phyloP scores from a whole-genome alignment of 2,329 filamentous ascomycete genomes.

The Parastagonospora avenae region DNA sequence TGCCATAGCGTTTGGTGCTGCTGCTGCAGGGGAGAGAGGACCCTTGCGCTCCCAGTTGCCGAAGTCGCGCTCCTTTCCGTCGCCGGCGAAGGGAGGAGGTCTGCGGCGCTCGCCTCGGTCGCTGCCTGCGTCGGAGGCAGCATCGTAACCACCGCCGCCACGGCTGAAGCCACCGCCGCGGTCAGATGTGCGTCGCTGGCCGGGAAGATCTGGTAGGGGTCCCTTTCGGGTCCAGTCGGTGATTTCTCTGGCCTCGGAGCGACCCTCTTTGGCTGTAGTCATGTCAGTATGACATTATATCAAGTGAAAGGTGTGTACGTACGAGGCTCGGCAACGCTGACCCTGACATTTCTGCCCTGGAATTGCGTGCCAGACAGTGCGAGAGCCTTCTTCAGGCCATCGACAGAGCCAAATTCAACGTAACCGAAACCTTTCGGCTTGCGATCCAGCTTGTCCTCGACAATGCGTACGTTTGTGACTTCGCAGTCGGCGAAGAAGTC shows the following conservation, averaged over 20 bases:
- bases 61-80: conserved; percentile 80
- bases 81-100: conserved; percentile 65
- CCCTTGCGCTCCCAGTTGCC: conserved; percentile 95
- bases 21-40: conserved; percentile 74
- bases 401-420: conserved; percentile 86
- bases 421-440: conserved; percentile 98
- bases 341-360: conserved; percentile 85
- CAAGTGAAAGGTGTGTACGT: conserved; percentile 52
- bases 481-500: conserved; percentile 86
- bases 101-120: conserved; percentile 74
- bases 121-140: conserved; percentile 56
- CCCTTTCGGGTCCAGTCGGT: conserved; percentile 93
- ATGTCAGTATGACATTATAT: conserved; percentile 19
- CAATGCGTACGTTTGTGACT: conserved; percentile 89
- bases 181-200: conserved; percentile 59
- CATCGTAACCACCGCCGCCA: conserved; percentile 56
- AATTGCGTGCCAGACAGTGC: conserved; percentile 80
- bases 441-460: conserved; percentile 92
- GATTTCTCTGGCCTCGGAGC: conserved; percentile 79
- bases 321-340: conserved; percentile 98
- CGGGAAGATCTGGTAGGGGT: conserved; percentile 76
- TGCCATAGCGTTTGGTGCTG: conserved; percentile 29
- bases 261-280: conserved; percentile 74
- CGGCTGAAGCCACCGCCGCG: conserved; percentile 49
- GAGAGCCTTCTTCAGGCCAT: conserved; percentile 90